Percentiles rank a stretch among this genome's conserved stretches.
phyloP scores from a whole-genome alignment of 2,329 filamentous ascomycete species.

The Phyllosticta citribraziliensis region DNA sequence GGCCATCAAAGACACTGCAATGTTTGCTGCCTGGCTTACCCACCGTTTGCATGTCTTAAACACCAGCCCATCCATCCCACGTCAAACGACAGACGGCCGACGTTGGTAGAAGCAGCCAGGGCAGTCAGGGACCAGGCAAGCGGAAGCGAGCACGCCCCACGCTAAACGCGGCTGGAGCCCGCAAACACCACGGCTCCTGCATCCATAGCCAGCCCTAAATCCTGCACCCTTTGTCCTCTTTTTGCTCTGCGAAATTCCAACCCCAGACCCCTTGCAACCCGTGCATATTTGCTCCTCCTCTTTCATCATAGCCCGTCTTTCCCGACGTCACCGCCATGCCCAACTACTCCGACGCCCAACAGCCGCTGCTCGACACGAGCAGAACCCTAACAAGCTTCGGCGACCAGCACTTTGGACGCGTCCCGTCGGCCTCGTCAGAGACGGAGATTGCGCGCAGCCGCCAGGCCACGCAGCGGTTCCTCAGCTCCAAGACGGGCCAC shows the following conservation, averaged over 20 bases:
- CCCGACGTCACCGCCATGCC: not conserved
- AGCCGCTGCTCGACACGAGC: slow-evolving; percentile 7
- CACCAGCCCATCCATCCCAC: no score
- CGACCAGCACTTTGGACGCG: not conserved
- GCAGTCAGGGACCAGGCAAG: not conserved
- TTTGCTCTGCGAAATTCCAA: not conserved
- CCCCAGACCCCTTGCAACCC: not conserved
- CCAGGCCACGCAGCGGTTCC: slow-evolving; percentile 23
- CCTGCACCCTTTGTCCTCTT: not conserved
- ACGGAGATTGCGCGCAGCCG: slow-evolving; percentile 12
- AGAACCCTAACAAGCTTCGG: not conserved
- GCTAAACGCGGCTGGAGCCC: not conserved
- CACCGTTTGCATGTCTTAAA: no score
- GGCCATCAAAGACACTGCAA: no score
- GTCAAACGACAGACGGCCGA: not conserved
- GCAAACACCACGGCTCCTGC: not conserved
- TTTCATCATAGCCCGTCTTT: not conserved
- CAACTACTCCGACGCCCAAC: not conserved
- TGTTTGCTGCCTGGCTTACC: no score
- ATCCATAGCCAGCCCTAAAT: not conserved
- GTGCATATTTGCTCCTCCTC: not conserved
- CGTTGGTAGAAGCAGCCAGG: not conserved
- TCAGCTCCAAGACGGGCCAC: slow-evolving; percentile 40
- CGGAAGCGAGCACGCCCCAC: not conserved
- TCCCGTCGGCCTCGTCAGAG: not conserved